These are phyloP conservation scores for Bretschneidera sinensis DNA, from an alignment of 345 rosid genomes.

Conservation along the genomic window DNA sequence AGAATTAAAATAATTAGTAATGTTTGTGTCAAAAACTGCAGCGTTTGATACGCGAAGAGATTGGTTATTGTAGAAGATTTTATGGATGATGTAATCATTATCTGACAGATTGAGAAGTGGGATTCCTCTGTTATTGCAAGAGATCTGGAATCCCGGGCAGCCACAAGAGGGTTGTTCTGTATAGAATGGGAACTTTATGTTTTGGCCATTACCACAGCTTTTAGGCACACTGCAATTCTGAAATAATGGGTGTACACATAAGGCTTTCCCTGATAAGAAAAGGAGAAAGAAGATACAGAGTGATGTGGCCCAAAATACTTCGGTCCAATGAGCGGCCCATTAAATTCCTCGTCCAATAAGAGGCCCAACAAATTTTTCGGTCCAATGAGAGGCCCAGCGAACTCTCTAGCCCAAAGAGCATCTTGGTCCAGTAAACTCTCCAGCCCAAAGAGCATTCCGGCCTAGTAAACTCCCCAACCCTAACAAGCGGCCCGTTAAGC, in stretches of 20 bases:
- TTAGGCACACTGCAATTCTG: slow-evolving; percentile 20
- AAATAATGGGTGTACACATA: slow-evolving; percentile 13
- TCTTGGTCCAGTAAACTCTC: too few species aligned
- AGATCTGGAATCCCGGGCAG: slow-evolving; percentile 39
- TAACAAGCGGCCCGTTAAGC: too few species aligned
- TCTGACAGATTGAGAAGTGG: slow-evolving; percentile 24
- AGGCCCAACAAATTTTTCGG: too few species aligned
- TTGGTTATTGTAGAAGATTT: slow-evolving; percentile 28
- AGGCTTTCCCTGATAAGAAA: background rate
- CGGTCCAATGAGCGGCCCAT: too few species aligned
- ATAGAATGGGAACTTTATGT: slow-evolving; percentile 33
- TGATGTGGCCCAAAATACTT: background rate
- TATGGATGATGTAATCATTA: slow-evolving; percentile 19
- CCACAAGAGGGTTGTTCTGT: slow-evolving; percentile 36
- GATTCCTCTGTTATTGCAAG: slow-evolving; percentile 21
- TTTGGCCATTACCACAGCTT: slow-evolving; percentile 26
- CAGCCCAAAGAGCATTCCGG: too few species aligned
- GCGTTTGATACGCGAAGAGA: slow-evolving; percentile 36
- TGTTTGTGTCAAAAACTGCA: background rate
- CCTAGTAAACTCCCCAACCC: too few species aligned
- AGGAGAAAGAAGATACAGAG: background rate
- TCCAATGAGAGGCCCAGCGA: too few species aligned
- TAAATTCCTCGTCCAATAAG: too few species aligned
- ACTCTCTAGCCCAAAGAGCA: too few species aligned
- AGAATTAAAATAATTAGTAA: background rate